phyloP scores from a whole-genome alignment of 441 rosid species.

The Euphorbia celastroides region DNA sequence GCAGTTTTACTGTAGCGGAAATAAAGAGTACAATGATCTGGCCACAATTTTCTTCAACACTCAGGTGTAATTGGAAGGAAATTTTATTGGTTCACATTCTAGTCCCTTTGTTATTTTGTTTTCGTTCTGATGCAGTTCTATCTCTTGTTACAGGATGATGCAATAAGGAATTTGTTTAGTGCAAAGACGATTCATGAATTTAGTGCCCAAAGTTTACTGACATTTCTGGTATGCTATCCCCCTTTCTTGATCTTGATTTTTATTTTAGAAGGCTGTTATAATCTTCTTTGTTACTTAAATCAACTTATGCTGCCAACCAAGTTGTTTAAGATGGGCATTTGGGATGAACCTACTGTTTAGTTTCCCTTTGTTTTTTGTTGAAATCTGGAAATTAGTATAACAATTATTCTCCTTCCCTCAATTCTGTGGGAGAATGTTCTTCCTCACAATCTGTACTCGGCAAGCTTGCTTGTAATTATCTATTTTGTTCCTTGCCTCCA shows the following conservation, averaged over 20 bases:
- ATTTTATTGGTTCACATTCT: slow-evolving; percentile 6
- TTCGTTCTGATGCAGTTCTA: slow-evolving; percentile 11
- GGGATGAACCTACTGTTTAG: neutral
- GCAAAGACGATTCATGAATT: slow-evolving; percentile 95
- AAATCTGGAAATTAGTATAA: neutral
- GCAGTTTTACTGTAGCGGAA: slow-evolving; percentile 86
- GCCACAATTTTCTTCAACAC: slow-evolving; percentile 98
- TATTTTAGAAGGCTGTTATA: neutral
- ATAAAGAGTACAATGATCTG: slow-evolving; percentile 89
- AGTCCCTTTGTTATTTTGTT: slow-evolving; percentile 5
- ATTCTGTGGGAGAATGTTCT: neutral
- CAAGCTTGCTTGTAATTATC: neutral
- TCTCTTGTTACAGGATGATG: slow-evolving; percentile 73
- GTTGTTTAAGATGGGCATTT: neutral
- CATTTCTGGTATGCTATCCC: slow-evolving; percentile 78
- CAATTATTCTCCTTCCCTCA: neutral
- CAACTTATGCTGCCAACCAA: neutral
- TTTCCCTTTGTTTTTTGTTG: neutral
- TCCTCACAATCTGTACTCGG: neutral
- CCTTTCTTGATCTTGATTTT: slow-evolving; percentile 10
- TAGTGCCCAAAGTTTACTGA: slow-evolving; percentile 88
- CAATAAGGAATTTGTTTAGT: slow-evolving; percentile 96
- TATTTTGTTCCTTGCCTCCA: neutral
- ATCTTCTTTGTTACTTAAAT: neutral
- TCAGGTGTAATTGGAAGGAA: slow-evolving; percentile 45